Base-by-base conservation (phyloP, 1,284 basidiomycete genomes). In the Apiotrichum gracile region DNA sequence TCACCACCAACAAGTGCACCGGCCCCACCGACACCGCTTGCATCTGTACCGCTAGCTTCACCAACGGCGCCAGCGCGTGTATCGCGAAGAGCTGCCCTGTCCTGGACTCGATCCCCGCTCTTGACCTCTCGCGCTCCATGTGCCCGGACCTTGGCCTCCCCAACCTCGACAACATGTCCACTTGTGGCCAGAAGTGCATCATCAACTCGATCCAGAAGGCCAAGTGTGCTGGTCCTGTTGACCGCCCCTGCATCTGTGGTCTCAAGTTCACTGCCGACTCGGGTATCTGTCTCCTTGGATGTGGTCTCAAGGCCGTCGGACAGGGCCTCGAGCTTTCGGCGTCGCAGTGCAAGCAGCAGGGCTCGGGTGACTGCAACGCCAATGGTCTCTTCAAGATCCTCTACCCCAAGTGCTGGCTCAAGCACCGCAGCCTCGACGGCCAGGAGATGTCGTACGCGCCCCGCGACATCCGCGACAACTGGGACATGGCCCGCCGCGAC, bases 171-270 rank as follows among this genome's bases (percentile, higher is more conserved):
- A 25, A 17, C 24, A 29, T 54, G 8, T 7, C 25, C 22, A 25
- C 21, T 9, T 54, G 52, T 37, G 35, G 37, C 22, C 22, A 29
- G 29, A 25, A 41, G 35, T 54, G 52, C 17, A 31, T 54, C 42
- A 40, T 54, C 37, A 22, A 44, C 14, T 29, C 42, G 5, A 37
- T 54, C 24, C 13, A 26, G 19, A 14, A 19, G 13, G 31, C n/a
- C 9, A 10, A 22, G 8, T 54, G 52, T 43, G 29, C 29, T 9
- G 43, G 47, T 4, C 52, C 52, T 3, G 17, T 37, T 25, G 48
- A 54, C 47, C 45, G 43, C 37, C n/a, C n/a, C 37, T 54, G 52
- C 37, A 16, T 54, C 43, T 54, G 52, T 17, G 38, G 31, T 16
- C 14, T 39, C 35, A 21, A 29, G 9, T 54, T 44, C 22, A 24